These are phyloP conservation scores for Starmerella vitae DNA, from an alignment of 805 yeast genomes.

Conservation along the genomic window DNA sequence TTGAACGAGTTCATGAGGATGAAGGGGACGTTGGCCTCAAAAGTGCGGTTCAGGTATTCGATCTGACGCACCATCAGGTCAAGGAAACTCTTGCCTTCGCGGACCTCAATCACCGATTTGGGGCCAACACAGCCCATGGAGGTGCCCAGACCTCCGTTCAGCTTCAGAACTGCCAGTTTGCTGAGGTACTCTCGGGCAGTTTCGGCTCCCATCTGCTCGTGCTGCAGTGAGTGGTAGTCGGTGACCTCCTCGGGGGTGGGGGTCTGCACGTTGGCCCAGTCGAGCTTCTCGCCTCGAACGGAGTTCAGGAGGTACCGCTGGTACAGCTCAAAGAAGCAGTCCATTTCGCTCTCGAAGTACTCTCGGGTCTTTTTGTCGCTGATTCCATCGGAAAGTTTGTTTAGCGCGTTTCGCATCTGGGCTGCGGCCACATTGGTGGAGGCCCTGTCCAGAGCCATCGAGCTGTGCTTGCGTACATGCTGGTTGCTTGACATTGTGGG, in stretches of 20 bases:
- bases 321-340: conserved; percentile 81
- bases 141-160: conserved; percentile 97
- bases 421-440: conserved; percentile 92
- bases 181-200: conserved; percentile 36
- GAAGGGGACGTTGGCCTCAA: conserved; percentile 87
- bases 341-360: conserved; percentile 82
- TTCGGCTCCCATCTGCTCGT: conserved; percentile 25
- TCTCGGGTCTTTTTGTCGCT: conserved; percentile 31
- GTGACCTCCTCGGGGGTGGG: conserved; percentile 85
- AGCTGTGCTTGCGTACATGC: conserved; percentile 20
- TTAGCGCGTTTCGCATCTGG: conserved; percentile 93
- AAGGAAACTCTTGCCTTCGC: conserved; percentile 94
- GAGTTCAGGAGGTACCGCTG: conserved; percentile 84
- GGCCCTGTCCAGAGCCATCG: conserved; percentile 73
- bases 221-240: conserved; percentile 46
- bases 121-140: conserved; percentile 99
- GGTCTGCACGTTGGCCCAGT: conserved; percentile 92
- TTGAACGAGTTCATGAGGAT: conserved; percentile 97
- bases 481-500: no score
- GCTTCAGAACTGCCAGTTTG: conserved; percentile 86
- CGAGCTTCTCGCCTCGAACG: conserved; percentile 69
- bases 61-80: conserved; percentile 95
- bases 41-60: conserved; percentile 80
- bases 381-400: conserved; percentile 76
- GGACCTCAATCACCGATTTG: conserved; percentile 92